A percentile compares a stretch with the other conserved stretches of the same genome.
Evolutionary conservation across 768 basidiomycete species (phyloP).

Genomic region (Boletus reticuloceps): DNA sequence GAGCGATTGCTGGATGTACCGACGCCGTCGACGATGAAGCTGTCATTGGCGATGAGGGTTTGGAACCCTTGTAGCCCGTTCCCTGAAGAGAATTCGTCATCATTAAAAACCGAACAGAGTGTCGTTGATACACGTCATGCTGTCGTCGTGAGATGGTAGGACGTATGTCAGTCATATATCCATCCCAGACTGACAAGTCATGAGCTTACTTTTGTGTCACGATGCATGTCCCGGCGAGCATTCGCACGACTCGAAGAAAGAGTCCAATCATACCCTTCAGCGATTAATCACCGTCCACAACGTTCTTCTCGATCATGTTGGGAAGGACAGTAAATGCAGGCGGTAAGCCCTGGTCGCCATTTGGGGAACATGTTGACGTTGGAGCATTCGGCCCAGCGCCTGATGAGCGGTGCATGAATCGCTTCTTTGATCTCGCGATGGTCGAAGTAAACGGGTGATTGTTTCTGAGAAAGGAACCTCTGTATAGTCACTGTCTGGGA

Average conservation of each 20-base stretch:
- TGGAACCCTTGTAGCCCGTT: conserved; percentile 71
- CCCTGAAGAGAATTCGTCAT: conserved; percentile 32
- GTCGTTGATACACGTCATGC: conserved; percentile 38
- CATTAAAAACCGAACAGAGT: too few species aligned
- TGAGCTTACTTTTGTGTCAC: conserved; percentile 58
- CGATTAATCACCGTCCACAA: conserved; percentile 69
- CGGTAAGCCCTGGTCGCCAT: conserved; percentile 59
- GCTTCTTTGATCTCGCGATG: conserved; percentile 58
- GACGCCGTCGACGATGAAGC: conserved; percentile 67
- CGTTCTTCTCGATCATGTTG: conserved; percentile 72
- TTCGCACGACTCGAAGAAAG: neutral
- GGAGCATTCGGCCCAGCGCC: conserved; percentile 65
- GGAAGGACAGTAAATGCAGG: conserved; percentile 66
- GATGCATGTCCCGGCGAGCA: conserved; percentile 46
- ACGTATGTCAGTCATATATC: too few species aligned
- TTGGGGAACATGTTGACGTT: conserved; percentile 56
- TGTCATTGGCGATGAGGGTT: conserved; percentile 60
- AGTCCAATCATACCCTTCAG: conserved; percentile 55
- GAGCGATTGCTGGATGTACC: conserved; percentile 58
- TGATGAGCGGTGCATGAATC: conserved; percentile 65
- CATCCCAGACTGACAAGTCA: too few species aligned
- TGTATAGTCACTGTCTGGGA: conserved; percentile 20
- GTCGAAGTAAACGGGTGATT: conserved; percentile 71
- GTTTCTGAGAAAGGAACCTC: conserved; percentile 56
- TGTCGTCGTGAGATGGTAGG: conserved; percentile 3